These are phyloP conservation scores for Exophiala xenobiotica DNA, from an alignment of 2,329 filamentous ascomycete species.

Conservation along the genomic window DNA sequence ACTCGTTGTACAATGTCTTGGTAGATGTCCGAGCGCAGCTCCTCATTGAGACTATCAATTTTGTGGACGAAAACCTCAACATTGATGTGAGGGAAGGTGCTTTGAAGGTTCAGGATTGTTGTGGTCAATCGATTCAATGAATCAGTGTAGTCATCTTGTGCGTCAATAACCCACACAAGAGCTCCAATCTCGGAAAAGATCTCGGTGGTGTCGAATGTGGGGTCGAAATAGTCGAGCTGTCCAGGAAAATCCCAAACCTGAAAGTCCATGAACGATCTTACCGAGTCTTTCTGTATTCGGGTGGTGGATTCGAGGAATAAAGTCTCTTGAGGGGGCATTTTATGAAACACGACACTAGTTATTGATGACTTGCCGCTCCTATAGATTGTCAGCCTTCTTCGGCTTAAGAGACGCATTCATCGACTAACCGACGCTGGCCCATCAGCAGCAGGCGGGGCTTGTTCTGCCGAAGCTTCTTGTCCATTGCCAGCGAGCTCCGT, in stretches of 20 bases:
- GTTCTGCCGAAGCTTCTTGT: constrained; percentile 52
- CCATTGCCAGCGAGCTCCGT: constrained; percentile 15
- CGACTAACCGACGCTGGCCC: constrained; percentile 82
- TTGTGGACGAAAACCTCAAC: constrained; percentile 99
- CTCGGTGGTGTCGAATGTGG: constrained; percentile 76
- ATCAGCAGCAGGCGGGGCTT: constrained; percentile 89
- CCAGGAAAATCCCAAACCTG: constrained; percentile 98
- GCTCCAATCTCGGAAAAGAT: constrained; percentile 94
- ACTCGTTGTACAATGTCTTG: constrained; percentile 95
- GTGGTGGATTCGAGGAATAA: constrained; percentile 94
- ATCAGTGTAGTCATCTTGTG: constrained; percentile 95
- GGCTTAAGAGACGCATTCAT: not conserved
- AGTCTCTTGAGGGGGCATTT: constrained; percentile 92
- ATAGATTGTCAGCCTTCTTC: constrained; percentile 8
- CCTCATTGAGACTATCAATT: constrained; percentile 93
- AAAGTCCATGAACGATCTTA: constrained; percentile 99
- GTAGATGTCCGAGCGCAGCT: constrained; percentile 94
- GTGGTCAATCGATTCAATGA: constrained; percentile 82
- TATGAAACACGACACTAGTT: constrained; percentile 98
- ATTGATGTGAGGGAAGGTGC: constrained; percentile 88
- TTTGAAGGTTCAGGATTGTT: constrained; percentile 85
- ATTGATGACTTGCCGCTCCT: constrained; percentile 99
- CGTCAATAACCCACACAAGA: constrained; percentile 97
- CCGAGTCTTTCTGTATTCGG: constrained; percentile 88
- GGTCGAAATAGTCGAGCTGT: constrained; percentile 88